Evolutionary conservation across 2,329 filamentous ascomycete species (phyloP).

Genomic region (Scortechinia acanthostroma): DNA sequence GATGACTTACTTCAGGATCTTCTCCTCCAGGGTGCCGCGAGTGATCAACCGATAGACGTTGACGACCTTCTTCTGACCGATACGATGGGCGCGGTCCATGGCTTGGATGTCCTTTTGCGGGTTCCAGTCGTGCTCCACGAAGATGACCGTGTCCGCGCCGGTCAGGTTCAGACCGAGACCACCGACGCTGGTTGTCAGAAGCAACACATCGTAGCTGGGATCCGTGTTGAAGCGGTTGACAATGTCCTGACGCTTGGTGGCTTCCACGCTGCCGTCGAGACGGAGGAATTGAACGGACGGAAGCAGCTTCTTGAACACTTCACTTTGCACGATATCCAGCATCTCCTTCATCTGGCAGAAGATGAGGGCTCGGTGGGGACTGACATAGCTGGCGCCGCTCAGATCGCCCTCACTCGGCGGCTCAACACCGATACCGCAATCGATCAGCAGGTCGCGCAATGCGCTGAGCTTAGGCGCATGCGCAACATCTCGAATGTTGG

Average conservation of each 20-base stretch:
- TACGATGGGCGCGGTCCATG: conserved; percentile 96
- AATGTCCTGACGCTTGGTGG: conserved; percentile 88
- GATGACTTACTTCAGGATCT: conserved; percentile 56
- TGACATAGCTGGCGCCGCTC: conserved; percentile 73
- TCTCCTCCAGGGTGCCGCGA: conserved; percentile 91
- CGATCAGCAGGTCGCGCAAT: conserved; percentile 85
- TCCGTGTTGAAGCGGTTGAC: conserved; percentile 99
- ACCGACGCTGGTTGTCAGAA: conserved; percentile 90
- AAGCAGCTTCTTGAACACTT: conserved; percentile 83
- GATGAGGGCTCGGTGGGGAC: conserved; percentile 87
- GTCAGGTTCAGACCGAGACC: conserved; percentile 91
- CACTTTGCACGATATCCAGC: conserved; percentile 96
- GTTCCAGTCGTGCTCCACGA: conserved; percentile 99
- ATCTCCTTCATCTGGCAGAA: conserved; percentile 99
- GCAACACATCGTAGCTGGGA: conserved; percentile 86
- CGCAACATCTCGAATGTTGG: conserved; percentile 72
- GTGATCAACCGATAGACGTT: conserved; percentile 98
- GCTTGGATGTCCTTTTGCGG: conserved; percentile 97
- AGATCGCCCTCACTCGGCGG: conserved; percentile 49
- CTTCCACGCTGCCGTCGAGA: conserved; percentile 88
- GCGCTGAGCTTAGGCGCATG: conserved; percentile 92
- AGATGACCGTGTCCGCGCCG: conserved; percentile 96
- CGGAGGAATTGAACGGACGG: conserved; percentile 87
- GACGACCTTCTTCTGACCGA: conserved; percentile 98
- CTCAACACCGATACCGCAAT: conserved; percentile 81